phyloP scores from a whole-genome alignment of 768 basidiomycete genomes.

The Podaxis rugospora region DNA sequence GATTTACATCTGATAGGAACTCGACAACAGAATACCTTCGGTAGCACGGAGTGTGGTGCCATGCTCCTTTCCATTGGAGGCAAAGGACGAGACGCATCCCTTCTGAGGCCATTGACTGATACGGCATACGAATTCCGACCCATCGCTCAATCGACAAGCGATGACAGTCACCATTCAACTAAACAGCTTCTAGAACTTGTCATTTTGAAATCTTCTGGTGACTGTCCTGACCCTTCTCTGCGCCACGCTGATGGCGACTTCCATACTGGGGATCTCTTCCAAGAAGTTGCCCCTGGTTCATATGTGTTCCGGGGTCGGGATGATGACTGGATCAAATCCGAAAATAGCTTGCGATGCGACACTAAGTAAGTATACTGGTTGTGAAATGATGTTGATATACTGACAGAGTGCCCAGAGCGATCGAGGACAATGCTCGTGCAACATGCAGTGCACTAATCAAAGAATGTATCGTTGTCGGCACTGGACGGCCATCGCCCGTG shows the following conservation, averaged over 20 bases:
- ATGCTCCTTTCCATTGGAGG: constrained; percentile 60
- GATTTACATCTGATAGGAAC: neutral
- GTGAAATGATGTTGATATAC: neutral
- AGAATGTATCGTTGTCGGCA: constrained; percentile 74
- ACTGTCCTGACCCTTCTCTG: constrained; percentile 60
- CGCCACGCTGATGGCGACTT: constrained; percentile 63
- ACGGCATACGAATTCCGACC: constrained; percentile 66
- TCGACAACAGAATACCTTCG: constrained; percentile 61
- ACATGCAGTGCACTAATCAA: constrained; percentile 62
- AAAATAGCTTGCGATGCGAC: constrained; percentile 73
- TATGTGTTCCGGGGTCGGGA: constrained; percentile 69
- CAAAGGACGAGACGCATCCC: constrained; percentile 41
- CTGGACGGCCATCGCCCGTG: constrained; percentile 69
- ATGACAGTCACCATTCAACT: constrained; percentile 48
- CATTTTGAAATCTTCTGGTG: constrained; percentile 59
- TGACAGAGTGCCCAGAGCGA: constrained; percentile 32
- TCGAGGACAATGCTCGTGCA: constrained; percentile 70
- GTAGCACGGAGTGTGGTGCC: constrained; percentile 75
- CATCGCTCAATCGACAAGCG: constrained; percentile 33
- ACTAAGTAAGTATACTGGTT: constrained; percentile 35
- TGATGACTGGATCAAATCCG: constrained; percentile 84
- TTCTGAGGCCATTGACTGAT: constrained; percentile 52
- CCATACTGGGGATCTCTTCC: constrained; percentile 79
- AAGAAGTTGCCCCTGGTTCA: constrained; percentile 51
- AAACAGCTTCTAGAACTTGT: constrained; percentile 61